Evolutionary conservation across 2,329 filamentous ascomycete species (phyloP).

Genomic region (Ophiostoma perfectum): DNA sequence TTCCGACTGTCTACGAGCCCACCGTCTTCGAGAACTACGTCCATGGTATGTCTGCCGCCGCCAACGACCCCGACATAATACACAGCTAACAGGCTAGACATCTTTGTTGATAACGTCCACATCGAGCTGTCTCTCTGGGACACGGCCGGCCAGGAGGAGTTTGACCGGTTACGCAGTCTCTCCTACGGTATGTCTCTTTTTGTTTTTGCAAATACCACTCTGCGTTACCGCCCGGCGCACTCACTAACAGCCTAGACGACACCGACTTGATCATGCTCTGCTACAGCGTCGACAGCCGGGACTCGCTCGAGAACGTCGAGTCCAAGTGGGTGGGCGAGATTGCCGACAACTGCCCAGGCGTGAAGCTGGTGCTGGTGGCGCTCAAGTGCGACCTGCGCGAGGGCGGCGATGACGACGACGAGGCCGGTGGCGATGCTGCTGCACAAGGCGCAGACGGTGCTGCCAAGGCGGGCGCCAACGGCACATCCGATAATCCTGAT

Average conservation of each 20-base stretch:
- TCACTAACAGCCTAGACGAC: slow-evolving; percentile 49
- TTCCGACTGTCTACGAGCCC: slow-evolving; percentile 96
- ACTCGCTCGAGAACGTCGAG: slow-evolving; percentile 96
- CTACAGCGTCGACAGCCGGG: slow-evolving; percentile 93
- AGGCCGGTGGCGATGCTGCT: slow-evolving; percentile 45
- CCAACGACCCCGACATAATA: neutral
- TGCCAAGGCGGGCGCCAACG: slow-evolving; percentile 46
- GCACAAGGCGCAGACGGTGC: slow-evolving; percentile 22
- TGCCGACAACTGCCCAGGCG: slow-evolving; percentile 91
- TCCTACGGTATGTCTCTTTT: slow-evolving; percentile 63
- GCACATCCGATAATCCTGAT: slow-evolving; percentile 40
- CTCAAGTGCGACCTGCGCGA: slow-evolving; percentile 96
- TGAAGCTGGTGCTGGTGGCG: slow-evolving; percentile 90
- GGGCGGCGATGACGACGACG: slow-evolving; percentile 60
- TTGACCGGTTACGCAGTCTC: slow-evolving; percentile 88
- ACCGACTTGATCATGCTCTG: slow-evolving; percentile 99
- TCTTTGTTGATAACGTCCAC: slow-evolving; percentile 95
- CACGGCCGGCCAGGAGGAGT: slow-evolving; percentile 97
- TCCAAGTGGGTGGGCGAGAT: slow-evolving; percentile 99
- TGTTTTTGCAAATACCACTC: neutral
- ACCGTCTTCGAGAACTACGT: slow-evolving; percentile 99
- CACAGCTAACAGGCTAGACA: slow-evolving; percentile 55
- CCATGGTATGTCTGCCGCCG: slow-evolving; percentile 60
- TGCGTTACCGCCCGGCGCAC: too few species aligned
- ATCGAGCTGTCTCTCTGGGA: slow-evolving; percentile 98